These are phyloP conservation scores for Diddensiella caesifluorescens DNA, from an alignment of 805 yeast genomes.

Conservation along the genomic window DNA sequence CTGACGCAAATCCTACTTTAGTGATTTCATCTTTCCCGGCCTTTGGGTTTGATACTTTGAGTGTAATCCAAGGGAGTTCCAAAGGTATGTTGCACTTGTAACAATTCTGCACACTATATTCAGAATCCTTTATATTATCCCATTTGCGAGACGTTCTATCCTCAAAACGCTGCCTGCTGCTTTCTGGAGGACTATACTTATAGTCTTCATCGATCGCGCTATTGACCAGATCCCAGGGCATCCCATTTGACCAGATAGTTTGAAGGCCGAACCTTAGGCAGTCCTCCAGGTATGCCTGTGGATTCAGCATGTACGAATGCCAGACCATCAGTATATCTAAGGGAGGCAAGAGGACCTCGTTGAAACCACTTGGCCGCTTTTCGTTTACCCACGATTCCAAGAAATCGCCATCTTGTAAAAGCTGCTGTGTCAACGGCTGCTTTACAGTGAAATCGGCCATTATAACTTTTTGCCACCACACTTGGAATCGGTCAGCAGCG, in stretches of 20 bases:
- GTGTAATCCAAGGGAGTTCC: conserved; percentile 1
- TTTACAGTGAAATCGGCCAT: neutral
- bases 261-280: conserved; percentile 10
- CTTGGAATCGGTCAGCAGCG: conserved; percentile 15
- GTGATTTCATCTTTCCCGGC: neutral
- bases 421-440: neutral
- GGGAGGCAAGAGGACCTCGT: conserved; percentile 15
- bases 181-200: conserved; percentile 1
- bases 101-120: conserved; percentile 1
- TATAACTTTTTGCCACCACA: conserved; percentile 16
- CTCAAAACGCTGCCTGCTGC: neutral
- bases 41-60: neutral
- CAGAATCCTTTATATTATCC: conserved; percentile 9
- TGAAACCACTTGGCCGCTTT: neutral
- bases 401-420: neutral
- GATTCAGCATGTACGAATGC: conserved; percentile 25
- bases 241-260: conserved; percentile 5
- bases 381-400: neutral
- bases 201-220: neutral
- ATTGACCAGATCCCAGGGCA: conserved; percentile 13
- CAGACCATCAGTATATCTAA: conserved; percentile 25
- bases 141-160: conserved; percentile 5
- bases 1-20: neutral
- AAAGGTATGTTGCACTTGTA: conserved; percentile 2
- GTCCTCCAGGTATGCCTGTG: conserved; percentile 21